These are phyloP conservation scores for Aspergillus carlsbadensis DNA, from an alignment of 495 filamentous ascomycete species.

Conservation along the genomic window DNA sequence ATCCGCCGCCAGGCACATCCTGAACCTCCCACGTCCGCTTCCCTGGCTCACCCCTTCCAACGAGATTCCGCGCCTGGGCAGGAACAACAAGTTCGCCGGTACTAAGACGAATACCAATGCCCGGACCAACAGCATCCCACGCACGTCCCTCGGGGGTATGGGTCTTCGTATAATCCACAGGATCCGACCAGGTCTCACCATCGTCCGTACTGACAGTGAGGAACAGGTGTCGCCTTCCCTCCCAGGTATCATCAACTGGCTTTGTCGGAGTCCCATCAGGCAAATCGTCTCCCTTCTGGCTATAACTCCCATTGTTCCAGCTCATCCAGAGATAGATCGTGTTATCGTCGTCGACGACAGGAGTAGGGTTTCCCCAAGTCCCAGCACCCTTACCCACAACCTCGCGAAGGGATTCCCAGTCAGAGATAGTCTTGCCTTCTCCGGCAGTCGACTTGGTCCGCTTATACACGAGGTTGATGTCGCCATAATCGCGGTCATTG, in stretches of 20 bases:
- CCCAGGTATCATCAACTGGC: too few relatives aligned
- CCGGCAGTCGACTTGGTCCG: neutral
- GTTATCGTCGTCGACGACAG: neutral
- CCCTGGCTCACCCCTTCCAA: slow-evolving; percentile 2
- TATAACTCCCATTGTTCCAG: slow-evolving; percentile 10
- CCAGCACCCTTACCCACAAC: neutral
- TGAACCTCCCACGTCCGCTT: slow-evolving; percentile 4
- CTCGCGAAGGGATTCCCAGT: neutral
- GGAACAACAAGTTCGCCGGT: slow-evolving; percentile 4
- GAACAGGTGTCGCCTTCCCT: slow-evolving; percentile 1
- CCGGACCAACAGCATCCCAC: slow-evolving; percentile 2
- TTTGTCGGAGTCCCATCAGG: neutral
- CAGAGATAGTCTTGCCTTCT: neutral
- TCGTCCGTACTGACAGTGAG: slow-evolving; percentile 6
- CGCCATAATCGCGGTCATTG: slow-evolving; percentile 3
- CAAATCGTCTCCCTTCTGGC: slow-evolving; percentile 1
- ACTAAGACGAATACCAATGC: neutral
- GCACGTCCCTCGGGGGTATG: neutral
- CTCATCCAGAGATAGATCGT: slow-evolving; percentile 3
- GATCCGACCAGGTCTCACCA: neutral
- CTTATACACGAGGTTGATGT: slow-evolving; percentile 4
- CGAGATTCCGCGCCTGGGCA: slow-evolving; percentile 3
- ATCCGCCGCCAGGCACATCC: neutral
- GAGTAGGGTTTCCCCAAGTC: neutral
- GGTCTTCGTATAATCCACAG: neutral